These are phyloP conservation scores for Aspergillus terreus DNA, from an alignment of 2,329 filamentous ascomycete genomes.

Conservation along the genomic window DNA sequence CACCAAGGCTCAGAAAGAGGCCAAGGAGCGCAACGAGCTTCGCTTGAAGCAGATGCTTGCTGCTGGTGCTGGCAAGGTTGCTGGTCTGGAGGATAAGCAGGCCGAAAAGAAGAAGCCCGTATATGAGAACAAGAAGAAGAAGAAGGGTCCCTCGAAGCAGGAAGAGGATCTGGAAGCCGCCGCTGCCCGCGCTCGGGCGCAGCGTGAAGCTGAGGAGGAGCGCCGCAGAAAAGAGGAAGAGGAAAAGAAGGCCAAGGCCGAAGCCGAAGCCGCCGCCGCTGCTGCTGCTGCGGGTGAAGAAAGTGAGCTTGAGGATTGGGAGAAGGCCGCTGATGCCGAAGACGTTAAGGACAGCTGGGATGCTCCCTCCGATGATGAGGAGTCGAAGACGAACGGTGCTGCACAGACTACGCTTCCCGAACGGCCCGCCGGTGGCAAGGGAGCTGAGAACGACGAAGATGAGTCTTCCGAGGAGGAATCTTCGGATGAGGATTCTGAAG, in stretches of 20 bases:
- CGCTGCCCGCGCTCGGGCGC: slow-evolving; percentile 43
- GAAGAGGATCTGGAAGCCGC: slow-evolving; percentile 53
- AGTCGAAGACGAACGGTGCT: slow-evolving; percentile 32
- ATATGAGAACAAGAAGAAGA: slow-evolving; percentile 74
- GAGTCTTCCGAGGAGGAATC: slow-evolving; percentile 30
- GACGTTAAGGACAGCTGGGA: slow-evolving; percentile 95
- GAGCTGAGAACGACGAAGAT: slow-evolving; percentile 21
- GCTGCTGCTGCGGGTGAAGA: slow-evolving; percentile 54
- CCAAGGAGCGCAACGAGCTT: slow-evolving; percentile 45
- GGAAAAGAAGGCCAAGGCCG: slow-evolving; percentile 70
- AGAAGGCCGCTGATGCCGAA: slow-evolving; percentile 70
- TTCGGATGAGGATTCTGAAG: slow-evolving; percentile 55
- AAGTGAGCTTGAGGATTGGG: slow-evolving; percentile 72
- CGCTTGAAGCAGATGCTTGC: slow-evolving; percentile 49
- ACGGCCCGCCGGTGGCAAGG: slow-evolving; percentile 10
- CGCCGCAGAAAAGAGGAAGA: slow-evolving; percentile 67
- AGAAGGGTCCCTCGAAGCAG: slow-evolving; percentile 65
- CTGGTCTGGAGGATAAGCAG: slow-evolving; percentile 43
- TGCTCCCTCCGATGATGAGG: slow-evolving; percentile 58
- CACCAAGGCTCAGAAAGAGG: slow-evolving; percentile 48
- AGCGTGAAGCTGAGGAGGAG: slow-evolving; percentile 51
- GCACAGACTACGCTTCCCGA: slow-evolving; percentile 23
- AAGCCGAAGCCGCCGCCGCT: slow-evolving; percentile 65
- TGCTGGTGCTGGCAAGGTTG: slow-evolving; percentile 43
- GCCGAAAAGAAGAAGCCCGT: slow-evolving; percentile 71